phyloP scores from a whole-genome alignment of 257 asterid species.

The Solanum clarkiae region DNA sequence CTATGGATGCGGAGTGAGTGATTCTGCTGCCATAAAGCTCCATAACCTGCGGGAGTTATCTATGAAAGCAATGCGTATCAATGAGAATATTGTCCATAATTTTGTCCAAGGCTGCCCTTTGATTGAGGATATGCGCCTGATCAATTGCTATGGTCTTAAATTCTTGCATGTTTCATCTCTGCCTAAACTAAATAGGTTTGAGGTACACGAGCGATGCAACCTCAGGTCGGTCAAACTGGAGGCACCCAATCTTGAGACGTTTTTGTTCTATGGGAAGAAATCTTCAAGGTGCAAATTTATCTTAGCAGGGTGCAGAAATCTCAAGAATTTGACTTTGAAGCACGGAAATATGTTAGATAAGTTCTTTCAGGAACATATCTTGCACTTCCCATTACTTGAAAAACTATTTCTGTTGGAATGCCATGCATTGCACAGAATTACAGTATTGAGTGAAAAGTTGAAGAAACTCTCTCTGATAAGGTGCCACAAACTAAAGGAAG shows the following conservation, averaged over 20 bases:
- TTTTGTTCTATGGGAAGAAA: slow-evolving; percentile 24
- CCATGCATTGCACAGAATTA: slow-evolving; percentile 5
- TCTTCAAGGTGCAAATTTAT: slow-evolving; percentile 7
- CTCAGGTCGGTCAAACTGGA: slow-evolving; percentile 9
- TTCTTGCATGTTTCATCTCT: slow-evolving; percentile 13
- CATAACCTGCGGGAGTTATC: slow-evolving; percentile 22
- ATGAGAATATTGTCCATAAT: not conserved
- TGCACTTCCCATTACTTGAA: slow-evolving; percentile 25
- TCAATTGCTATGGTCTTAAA: slow-evolving; percentile 5
- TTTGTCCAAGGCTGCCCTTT: slow-evolving; percentile 26
- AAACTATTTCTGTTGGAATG: slow-evolving; percentile 29
- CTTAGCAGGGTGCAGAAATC: slow-evolving; percentile 11
- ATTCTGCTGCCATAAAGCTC: slow-evolving; percentile 1
- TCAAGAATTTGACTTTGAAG: slow-evolving; percentile 27
- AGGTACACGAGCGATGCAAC: slow-evolving; percentile 18
- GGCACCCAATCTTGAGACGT: slow-evolving; percentile 23
- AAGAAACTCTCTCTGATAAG: slow-evolving; percentile 18
- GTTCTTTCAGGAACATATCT: slow-evolving; percentile 7
- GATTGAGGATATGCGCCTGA: slow-evolving; percentile 37
- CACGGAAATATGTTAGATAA: slow-evolving; percentile 9
- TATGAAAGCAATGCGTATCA: slow-evolving; percentile 4
- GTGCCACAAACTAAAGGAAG: slow-evolving; percentile 19
- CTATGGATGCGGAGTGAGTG: not conserved
- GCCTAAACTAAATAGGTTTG: slow-evolving; percentile 25
- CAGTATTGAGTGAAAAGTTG: slow-evolving; percentile 19